A percentile compares a stretch with the other conserved stretches of the same genome.
Evolutionary conservation across 305 asterid genomes (phyloP).

Genomic region (Nicotiana rustica): DNA sequence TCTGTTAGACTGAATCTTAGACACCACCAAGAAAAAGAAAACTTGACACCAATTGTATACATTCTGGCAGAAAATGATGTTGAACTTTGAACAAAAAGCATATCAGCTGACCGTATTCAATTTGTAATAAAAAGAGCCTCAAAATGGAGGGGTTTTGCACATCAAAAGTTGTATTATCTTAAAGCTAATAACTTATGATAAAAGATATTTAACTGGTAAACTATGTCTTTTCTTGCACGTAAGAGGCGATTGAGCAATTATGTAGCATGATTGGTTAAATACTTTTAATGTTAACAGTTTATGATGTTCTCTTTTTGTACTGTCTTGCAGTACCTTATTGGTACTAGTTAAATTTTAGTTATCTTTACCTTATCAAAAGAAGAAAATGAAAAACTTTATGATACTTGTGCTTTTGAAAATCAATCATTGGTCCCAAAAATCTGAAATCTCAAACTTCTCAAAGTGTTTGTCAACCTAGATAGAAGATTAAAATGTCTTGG

Average conservation of each 20-base stretch:
- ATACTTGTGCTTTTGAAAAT: not conserved
- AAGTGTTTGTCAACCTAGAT: not conserved
- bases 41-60: not conserved
- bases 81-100: not conserved
- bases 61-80: not conserved
- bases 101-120: not conserved
- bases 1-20: not conserved
- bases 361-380: too few species aligned
- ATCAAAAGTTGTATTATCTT: not conserved
- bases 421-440: not conserved
- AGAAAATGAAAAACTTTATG: too few species aligned
- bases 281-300: not conserved
- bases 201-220: constrained; percentile 12
- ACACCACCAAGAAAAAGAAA: not conserved
- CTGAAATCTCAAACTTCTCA: not conserved
- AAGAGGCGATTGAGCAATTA: not conserved
- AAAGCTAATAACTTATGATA: constrained; percentile 2
- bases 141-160: not conserved
- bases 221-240: not conserved
- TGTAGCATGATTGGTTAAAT: constrained; percentile 16
- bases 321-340: too few species aligned
- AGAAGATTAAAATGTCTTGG: constrained; percentile 3
- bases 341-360: too few species aligned
- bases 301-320: too few species aligned
- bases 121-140: not conserved